These are phyloP conservation scores for Ilyonectria destructans DNA, from an alignment of 2,329 filamentous ascomycete genomes.

Conservation along the genomic window DNA sequence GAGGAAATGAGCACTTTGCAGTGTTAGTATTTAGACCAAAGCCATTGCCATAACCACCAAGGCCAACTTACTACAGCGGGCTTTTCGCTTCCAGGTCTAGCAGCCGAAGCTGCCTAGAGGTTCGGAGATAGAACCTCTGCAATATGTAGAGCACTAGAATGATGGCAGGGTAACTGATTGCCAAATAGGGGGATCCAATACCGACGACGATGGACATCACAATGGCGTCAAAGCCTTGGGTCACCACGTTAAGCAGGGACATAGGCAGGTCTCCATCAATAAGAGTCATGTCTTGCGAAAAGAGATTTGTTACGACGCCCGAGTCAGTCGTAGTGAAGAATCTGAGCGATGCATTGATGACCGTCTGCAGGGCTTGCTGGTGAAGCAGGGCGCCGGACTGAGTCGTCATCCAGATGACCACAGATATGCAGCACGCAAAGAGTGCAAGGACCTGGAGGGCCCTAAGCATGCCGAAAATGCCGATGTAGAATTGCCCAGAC, in stretches of 20 bases:
- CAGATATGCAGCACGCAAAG: background rate
- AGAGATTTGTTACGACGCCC: constrained; percentile 55
- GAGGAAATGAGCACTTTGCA: constrained; percentile 61
- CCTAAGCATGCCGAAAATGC: constrained; percentile 30
- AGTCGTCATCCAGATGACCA: constrained; percentile 20
- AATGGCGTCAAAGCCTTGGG: constrained; percentile 16
- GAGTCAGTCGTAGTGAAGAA: constrained; percentile 54
- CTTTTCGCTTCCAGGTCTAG: constrained; percentile 73
- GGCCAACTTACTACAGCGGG: constrained; percentile 62
- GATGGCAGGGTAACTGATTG: constrained; percentile 66
- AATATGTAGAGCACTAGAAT: constrained; percentile 62
- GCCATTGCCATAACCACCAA: background rate
- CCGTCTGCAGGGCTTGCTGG: constrained; percentile 17
- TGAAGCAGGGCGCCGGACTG: constrained; percentile 28
- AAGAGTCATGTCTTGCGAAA: constrained; percentile 57
- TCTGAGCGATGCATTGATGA: constrained; percentile 46
- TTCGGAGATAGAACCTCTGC: constrained; percentile 72
- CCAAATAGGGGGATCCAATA: constrained; percentile 57
- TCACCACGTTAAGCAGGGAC: constrained; percentile 45
- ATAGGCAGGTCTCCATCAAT: constrained; percentile 56
- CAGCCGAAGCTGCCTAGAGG: constrained; percentile 71
- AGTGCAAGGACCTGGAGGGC: constrained; percentile 7
- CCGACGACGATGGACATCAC: constrained; percentile 50
- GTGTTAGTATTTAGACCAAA: background rate
- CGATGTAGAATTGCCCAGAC: constrained; percentile 23